Conservation (phyloP, 1,284 basidiomycete species). For the Irpex lacteus region DNA sequence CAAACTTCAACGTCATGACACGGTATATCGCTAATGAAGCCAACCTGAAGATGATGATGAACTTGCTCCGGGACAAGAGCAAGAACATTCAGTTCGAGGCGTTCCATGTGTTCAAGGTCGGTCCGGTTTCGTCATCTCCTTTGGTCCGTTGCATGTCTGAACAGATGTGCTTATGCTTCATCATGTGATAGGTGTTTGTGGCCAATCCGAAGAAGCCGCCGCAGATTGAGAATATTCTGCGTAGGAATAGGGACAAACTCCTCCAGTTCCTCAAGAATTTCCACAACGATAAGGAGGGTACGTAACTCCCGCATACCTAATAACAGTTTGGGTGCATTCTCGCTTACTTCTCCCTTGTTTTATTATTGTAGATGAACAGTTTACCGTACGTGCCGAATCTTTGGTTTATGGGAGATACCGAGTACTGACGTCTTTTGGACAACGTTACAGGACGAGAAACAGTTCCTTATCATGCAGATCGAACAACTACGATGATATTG, state of each 20-base stretch:
- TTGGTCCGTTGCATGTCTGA: background rate
- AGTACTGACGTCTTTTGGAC: too few species aligned
- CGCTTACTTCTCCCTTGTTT: background rate
- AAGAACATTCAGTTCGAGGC: slow-evolving; percentile 99
- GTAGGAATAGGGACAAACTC: slow-evolving; percentile 93
- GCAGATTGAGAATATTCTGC: slow-evolving; percentile 89
- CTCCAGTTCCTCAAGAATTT: slow-evolving; percentile 89
- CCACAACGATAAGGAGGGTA: slow-evolving; percentile 97
- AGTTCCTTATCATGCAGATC: slow-evolving; percentile 92
- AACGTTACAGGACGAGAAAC: slow-evolving; percentile 81
- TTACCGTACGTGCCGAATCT: slow-evolving; percentile 53
- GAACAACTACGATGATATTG: slow-evolving; percentile 55
- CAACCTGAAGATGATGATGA: slow-evolving; percentile 99
- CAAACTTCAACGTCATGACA: slow-evolving; percentile 99
- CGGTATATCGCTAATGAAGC: slow-evolving; percentile 91
- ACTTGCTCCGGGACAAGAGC: slow-evolving; percentile 93
- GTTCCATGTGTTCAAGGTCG: slow-evolving; percentile 99
- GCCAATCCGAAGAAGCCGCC: slow-evolving; percentile 99
- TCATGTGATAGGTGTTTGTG: slow-evolving; percentile 78
- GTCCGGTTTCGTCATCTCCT: slow-evolving; percentile 14
- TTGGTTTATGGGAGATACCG: too few species aligned
- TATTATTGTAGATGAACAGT: slow-evolving; percentile 79
- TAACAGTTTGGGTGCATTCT: background rate
- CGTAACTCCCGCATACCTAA: slow-evolving; percentile 25
- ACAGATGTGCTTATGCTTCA: background rate